Percentiles rank a stretch among this genome's conserved stretches.
Conservation (phyloP, 2,329 filamentous ascomycete genomes). For the Nigrograna mackinnonii region DNA sequence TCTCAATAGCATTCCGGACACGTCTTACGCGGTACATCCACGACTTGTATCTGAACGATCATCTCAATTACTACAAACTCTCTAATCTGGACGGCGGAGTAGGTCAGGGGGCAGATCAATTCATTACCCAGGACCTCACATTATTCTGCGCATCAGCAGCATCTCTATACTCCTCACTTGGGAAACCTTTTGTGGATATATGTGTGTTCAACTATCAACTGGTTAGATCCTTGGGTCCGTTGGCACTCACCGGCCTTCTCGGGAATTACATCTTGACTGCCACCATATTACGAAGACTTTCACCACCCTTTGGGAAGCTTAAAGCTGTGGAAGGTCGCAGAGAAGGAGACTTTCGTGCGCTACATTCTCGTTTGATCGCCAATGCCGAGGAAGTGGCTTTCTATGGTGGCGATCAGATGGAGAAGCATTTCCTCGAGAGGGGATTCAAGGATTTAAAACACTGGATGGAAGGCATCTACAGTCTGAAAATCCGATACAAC, state of each 20-base stretch:
- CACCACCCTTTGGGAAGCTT: slow-evolving; percentile 93
- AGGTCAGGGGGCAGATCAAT: slow-evolving; percentile 90
- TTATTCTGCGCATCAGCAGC: slow-evolving; percentile 93
- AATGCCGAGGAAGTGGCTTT: slow-evolving; percentile 98
- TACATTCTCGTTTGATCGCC: slow-evolving; percentile 90
- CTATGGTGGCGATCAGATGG: slow-evolving; percentile 93
- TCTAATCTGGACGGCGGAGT: slow-evolving; percentile 91
- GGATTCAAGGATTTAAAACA: slow-evolving; percentile 91
- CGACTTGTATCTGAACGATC: slow-evolving; percentile 92
- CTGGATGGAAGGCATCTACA: slow-evolving; percentile 99
- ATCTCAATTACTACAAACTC: slow-evolving; percentile 95
- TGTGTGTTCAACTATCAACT: slow-evolving; percentile 98
- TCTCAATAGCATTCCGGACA: slow-evolving; percentile 96
- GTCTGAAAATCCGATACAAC: slow-evolving; percentile 96
- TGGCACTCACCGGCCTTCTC: slow-evolving; percentile 83
- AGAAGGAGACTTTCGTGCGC: slow-evolving; percentile 90
- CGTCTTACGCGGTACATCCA: slow-evolving; percentile 95
- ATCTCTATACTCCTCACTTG: slow-evolving; percentile 90
- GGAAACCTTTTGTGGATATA: slow-evolving; percentile 97
- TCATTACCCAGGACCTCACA: slow-evolving; percentile 95
- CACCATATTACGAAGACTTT: slow-evolving; percentile 82
- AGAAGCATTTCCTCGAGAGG: slow-evolving; percentile 87
- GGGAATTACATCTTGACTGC: slow-evolving; percentile 95
- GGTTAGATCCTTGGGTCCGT: slow-evolving; percentile 84
- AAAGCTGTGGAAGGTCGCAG: slow-evolving; percentile 95